Base-by-base conservation (phyloP, 2,329 filamentous ascomycete genomes). In the Colletotrichum spinosum region DNA sequence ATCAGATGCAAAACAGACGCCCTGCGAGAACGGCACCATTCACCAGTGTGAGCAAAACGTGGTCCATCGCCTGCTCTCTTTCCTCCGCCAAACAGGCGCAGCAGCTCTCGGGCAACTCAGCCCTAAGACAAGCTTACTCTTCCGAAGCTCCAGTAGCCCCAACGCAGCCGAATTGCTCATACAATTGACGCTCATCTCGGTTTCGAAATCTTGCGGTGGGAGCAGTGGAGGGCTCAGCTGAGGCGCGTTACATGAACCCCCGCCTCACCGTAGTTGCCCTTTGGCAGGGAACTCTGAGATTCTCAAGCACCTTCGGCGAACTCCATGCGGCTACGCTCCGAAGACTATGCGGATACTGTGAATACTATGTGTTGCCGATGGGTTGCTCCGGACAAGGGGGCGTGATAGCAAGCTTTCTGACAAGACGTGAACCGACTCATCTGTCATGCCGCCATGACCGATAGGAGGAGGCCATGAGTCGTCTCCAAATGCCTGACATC, bases 31-130 rank as follows among this genome's bases (percentile, higher is more conserved):
- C 12, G 5, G 37, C 13, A 25, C 9, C 1, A 25, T 11, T 38
- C 12, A 37, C 44, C 7, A 50, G 13, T 13, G 41, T 15, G 34
- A 34, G 15, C 35, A 37, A n/a, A 37, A n/a, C 3, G 38, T 25
- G n/a, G 37, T 35, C 37, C 42, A 54, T 41, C 45, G 45, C 45
- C 45, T 50, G 37, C 15, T 46, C 15, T 46, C 9, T 17, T 33
- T 46, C 46, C 55, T 42, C 44, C 55, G 37, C 25, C 49, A 13
- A 54, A 38, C 34, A 35, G 57, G 62, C 46, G 41, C 57, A 56
- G 51, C 57, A 58, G 55, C 55, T 58, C 46, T 55, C 52, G 44
- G 51, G 37, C 39, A 65, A 39, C 62, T 65, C 62, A 65, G 62
- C 62, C 62, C 62, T 61, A 65, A 56, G 33, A 41, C 39, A 62